Conservation (phyloP, 2,329 filamentous ascomycete genomes). For the Microsporum canis region DNA sequence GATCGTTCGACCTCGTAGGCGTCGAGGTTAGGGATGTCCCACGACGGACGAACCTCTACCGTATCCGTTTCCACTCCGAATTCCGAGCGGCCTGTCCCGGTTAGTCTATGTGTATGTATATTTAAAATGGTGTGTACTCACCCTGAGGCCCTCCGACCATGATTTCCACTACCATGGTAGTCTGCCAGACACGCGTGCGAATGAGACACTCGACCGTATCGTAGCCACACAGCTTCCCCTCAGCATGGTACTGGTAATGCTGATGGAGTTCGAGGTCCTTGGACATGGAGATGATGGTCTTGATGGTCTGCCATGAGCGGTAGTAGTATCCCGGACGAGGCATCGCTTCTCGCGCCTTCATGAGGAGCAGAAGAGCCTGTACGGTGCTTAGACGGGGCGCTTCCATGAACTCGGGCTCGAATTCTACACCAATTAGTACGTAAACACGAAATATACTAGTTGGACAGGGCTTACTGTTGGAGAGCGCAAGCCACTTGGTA, state of each 20-base stretch:
- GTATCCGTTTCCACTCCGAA: slow-evolving; percentile 63
- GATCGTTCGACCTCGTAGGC: slow-evolving; percentile 66
- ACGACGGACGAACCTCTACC: slow-evolving; percentile 60
- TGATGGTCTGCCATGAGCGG: slow-evolving; percentile 91
- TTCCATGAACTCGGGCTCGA: slow-evolving; percentile 89
- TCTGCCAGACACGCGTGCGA: slow-evolving; percentile 83
- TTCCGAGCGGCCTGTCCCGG: slow-evolving; percentile 56
- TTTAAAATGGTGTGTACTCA: slow-evolving; percentile 29
- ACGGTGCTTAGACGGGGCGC: slow-evolving; percentile 81
- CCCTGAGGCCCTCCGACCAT: slow-evolving; percentile 94
- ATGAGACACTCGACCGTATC: slow-evolving; percentile 64
- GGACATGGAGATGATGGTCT: slow-evolving; percentile 83
- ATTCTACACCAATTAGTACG: slow-evolving; percentile 44
- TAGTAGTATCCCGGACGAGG: slow-evolving; percentile 94
- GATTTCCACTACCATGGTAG: slow-evolving; percentile 70
- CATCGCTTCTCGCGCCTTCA: slow-evolving; percentile 85
- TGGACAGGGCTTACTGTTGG: slow-evolving; percentile 25
- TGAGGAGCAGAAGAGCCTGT: slow-evolving; percentile 72
- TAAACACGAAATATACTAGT: background rate
- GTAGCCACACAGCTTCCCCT: slow-evolving; percentile 58
- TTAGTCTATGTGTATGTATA: background rate
- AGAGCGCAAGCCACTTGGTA: slow-evolving; percentile 85
- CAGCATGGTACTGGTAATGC: slow-evolving; percentile 67
- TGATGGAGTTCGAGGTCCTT: slow-evolving; percentile 85
- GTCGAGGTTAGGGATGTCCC: slow-evolving; percentile 55